Evolutionary conservation across 2,329 filamentous ascomycete genomes (phyloP), one percentile per base, ranked within the genome.

Genomic region (Pyrenophora teres): DNA sequence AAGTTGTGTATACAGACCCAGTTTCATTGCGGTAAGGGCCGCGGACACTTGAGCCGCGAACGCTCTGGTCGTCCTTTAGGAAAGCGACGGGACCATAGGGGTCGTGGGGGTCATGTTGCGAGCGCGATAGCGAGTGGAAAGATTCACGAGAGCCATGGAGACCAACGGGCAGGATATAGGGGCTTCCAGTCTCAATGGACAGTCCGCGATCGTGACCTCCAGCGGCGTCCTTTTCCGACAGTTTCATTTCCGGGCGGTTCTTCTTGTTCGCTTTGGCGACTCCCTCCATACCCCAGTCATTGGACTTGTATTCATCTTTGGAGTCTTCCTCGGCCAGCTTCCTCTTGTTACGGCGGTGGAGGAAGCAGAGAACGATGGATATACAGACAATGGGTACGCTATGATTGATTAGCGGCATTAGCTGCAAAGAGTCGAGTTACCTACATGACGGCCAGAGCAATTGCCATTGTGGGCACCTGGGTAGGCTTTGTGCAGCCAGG

Each of bases 91-190:
- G 81, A 43, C 90, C 85, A 75, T 97, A 97, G 31, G 92, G 93
- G 72, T 97, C 93, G 64, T 95, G 88, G 46, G 87, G 83, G 60
- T 85, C 83, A 50, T 86, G 82, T 39, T 93, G 82, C 2, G 87
- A 88, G 46, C 88, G 86, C 21, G 92, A 89, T 59, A 97, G 80
- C 2, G 92, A 95, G 72, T 92, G 87, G 57, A 97, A 80, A 4
- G 93, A 97, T 62, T 96, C 92, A 38, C 85, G 84, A 1, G 93
- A 97, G 67, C 84, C 81, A 36, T 94, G 86, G 16, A 93, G 69
- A 47, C 85, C 86, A 1, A 90, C 89, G 4, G 94, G 92, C n/a
- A 97, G 81, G n/a, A 99, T 83, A 71, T 97, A 99, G 2, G 94
- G 94, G 64, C 87, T 94, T 30, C 84, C 85, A 40, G 92, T 80